Evolutionary conservation across 2,329 filamentous ascomycete species (phyloP).

Genomic region (Talaromyces sp.): DNA sequence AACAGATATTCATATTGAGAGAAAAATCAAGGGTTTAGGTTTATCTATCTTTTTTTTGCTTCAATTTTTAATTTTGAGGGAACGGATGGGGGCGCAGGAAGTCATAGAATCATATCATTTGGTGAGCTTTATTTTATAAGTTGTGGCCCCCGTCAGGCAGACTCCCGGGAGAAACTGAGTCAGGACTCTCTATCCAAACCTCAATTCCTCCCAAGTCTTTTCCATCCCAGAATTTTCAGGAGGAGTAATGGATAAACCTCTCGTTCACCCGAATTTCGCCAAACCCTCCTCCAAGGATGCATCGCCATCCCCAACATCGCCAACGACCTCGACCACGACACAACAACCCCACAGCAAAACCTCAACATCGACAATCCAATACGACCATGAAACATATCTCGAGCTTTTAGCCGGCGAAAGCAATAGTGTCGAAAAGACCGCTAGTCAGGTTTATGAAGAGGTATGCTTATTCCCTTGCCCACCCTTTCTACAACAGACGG

Average conservation of each 20-base stretch:
- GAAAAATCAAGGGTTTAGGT: background rate
- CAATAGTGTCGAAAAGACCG: slow-evolving; percentile 25
- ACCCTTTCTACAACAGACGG: background rate
- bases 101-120: background rate
- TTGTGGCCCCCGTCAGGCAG: background rate
- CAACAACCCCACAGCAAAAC: background rate
- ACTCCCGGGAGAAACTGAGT: background rate
- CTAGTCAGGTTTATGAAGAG: slow-evolving; percentile 32
- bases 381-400: slow-evolving; percentile 33
- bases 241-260: background rate
- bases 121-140: background rate
- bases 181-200: background rate
- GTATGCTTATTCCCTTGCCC: slow-evolving; percentile 16
- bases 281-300: background rate
- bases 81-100: background rate
- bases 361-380: slow-evolving; percentile 23
- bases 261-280: background rate
- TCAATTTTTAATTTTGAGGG: background rate
- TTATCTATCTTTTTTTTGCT: background rate
- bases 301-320: background rate
- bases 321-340: background rate
- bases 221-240: no score
- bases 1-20: background rate
- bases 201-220: background rate
- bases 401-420: slow-evolving; percentile 26